These are phyloP conservation scores for Suillus variegatus DNA, from an alignment of 768 basidiomycete genomes.

Conservation along the genomic window DNA sequence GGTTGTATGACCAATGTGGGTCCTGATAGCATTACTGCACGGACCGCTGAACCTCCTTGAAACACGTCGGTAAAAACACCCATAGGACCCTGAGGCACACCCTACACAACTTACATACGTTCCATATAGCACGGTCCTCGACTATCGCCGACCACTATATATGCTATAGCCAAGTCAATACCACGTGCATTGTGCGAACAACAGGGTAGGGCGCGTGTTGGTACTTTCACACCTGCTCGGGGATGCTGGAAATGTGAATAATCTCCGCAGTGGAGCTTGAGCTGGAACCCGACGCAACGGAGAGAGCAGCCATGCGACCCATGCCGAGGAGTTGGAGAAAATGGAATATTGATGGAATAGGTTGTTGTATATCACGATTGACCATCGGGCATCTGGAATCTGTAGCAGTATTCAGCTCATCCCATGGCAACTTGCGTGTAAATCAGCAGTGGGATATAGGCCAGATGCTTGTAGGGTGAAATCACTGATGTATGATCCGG, in stretches of 20 bases:
- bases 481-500: too few species aligned
- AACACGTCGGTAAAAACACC: not conserved
- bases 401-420: conserved; percentile 15
- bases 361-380: conserved; percentile 2
- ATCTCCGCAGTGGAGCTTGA: too few species aligned
- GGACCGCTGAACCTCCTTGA: not conserved
- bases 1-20: not conserved
- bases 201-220: too few species aligned
- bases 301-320: conserved; percentile 12
- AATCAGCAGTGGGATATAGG: conserved; percentile 37
- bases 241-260: too few species aligned
- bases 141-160: not conserved
- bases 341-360: conserved; percentile 14
- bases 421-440: conserved; percentile 18
- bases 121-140: not conserved
- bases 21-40: not conserved
- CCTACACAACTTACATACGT: not conserved
- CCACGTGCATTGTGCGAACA: too few species aligned
- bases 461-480: conserved; percentile 25
- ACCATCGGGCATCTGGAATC: conserved; percentile 31
- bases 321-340: conserved; percentile 30
- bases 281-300: too few species aligned
- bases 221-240: too few species aligned
- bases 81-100: too few species aligned
- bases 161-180: not conserved